Evolutionary conservation across 495 filamentous ascomycete species (phyloP).

Genomic region (Podospora tetraspora): DNA sequence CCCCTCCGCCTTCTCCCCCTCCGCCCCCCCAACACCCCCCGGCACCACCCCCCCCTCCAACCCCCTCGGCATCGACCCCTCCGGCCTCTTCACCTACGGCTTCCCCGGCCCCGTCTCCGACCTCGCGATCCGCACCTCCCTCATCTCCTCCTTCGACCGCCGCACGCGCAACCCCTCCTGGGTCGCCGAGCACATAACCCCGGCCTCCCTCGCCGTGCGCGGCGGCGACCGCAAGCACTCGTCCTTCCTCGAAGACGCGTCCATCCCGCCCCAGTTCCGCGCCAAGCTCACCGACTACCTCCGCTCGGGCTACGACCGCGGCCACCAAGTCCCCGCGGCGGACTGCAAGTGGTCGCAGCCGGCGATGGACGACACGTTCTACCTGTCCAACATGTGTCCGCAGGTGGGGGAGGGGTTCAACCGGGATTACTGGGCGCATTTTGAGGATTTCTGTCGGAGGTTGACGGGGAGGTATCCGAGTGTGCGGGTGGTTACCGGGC

Average conservation of each 20-base stretch:
- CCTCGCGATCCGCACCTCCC: slow-evolving; percentile 63
- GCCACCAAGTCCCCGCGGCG: slow-evolving; percentile 93
- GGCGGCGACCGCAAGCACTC: slow-evolving; percentile 81
- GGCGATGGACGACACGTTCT: slow-evolving; percentile 93
- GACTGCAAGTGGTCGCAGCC: slow-evolving; percentile 92
- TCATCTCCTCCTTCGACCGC: slow-evolving; percentile 85
- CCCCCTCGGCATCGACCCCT: slow-evolving; percentile 64
- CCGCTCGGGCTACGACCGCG: slow-evolving; percentile 93
- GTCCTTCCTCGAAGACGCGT: slow-evolving; percentile 72
- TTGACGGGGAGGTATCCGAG: slow-evolving; percentile 74
- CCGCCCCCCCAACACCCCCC: slow-evolving; percentile 32
- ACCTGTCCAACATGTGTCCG: slow-evolving; percentile 91
- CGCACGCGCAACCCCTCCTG: slow-evolving; percentile 87
- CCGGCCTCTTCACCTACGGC: slow-evolving; percentile 91
- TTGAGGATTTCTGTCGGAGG: slow-evolving; percentile 91
- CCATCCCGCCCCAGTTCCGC: slow-evolving; percentile 79
- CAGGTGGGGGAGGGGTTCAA: slow-evolving; percentile 98
- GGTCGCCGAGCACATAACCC: slow-evolving; percentile 97
- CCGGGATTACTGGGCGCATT: slow-evolving; percentile 97
- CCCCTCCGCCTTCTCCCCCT: slow-evolving; percentile 29
- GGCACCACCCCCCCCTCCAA: slow-evolving; percentile 25
- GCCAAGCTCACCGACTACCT: slow-evolving; percentile 88
- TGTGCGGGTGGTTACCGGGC: slow-evolving; percentile 88
- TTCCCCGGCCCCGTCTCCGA: slow-evolving; percentile 90
- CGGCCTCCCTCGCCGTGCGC: slow-evolving; percentile 66